Evolutionary conservation across 1,284 basidiomycete genomes (phyloP).

Genomic region (Mycena sp.): DNA sequence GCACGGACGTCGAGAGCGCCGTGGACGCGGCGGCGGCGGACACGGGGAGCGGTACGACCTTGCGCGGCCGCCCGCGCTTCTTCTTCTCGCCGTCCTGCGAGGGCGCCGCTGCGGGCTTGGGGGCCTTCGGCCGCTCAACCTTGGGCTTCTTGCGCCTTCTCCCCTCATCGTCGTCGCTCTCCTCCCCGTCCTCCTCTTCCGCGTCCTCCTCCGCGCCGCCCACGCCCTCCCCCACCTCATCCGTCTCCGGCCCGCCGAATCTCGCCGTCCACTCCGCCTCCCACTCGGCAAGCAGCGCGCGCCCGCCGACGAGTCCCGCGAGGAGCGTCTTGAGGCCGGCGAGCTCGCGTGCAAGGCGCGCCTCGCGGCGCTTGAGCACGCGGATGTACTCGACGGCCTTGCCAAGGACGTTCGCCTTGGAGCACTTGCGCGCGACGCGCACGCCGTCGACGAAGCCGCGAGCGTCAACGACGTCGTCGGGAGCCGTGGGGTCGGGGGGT

Average conservation of each 20-base stretch:
- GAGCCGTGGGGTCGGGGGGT: constrained; percentile 44
- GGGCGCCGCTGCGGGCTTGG: constrained; percentile 36
- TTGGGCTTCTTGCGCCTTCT: constrained; percentile 67
- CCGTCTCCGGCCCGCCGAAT: constrained; percentile 80
- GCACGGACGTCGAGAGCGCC: constrained; percentile 18
- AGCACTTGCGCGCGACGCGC: constrained; percentile 84
- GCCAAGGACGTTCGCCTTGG: constrained; percentile 84
- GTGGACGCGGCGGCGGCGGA: not conserved
- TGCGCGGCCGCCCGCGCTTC: constrained; percentile 78
- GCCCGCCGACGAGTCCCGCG: constrained; percentile 74
- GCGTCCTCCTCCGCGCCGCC: constrained; percentile 57
- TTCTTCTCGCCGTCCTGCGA: constrained; percentile 67
- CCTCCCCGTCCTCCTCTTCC: constrained; percentile 65
- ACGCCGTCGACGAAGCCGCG: constrained; percentile 85
- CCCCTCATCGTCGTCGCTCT: constrained; percentile 58
- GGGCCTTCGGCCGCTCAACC: constrained; percentile 37
- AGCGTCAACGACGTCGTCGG: constrained; percentile 70
- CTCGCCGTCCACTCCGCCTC: constrained; percentile 74
- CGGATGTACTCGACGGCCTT: constrained; percentile 88
- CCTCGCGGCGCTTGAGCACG: constrained; percentile 79
- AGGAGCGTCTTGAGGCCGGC: constrained; percentile 75
- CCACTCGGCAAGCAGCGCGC: constrained; percentile 74
- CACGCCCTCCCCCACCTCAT: constrained; percentile 56
- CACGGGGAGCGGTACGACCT: constrained; percentile 35
- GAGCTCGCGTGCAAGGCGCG: constrained; percentile 75